Evolutionary conservation across 225 moss, liverwort and hornwort genomes (phyloP).

Genomic region (Polytrichum commune): DNA sequence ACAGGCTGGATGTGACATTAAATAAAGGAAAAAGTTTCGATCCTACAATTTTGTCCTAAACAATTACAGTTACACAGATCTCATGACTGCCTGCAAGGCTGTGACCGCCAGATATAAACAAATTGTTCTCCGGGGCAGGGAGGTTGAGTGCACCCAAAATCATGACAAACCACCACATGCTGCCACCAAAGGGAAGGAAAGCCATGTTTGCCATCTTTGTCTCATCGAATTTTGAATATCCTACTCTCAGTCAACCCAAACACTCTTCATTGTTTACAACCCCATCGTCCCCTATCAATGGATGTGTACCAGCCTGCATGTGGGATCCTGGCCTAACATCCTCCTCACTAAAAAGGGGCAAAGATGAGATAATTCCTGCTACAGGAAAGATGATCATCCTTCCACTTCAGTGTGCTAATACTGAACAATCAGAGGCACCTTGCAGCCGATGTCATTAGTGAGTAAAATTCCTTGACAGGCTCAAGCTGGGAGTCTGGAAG

Average conservation of each 20-base stretch:
- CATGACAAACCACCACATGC: slow-evolving; percentile 24
- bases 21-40: slow-evolving; percentile 3
- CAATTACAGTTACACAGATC: slow-evolving; percentile 65
- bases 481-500: slow-evolving; percentile 28
- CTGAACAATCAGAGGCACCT: slow-evolving; percentile 4
- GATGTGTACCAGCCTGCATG: slow-evolving; percentile 16
- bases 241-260: slow-evolving; percentile 8
- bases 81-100: slow-evolving; percentile 45
- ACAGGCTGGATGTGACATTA: slow-evolving; percentile 21
- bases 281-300: slow-evolving; percentile 25
- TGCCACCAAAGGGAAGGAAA: slow-evolving; percentile 20
- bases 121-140: slow-evolving; percentile 49
- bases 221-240: slow-evolving; percentile 12
- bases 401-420: slow-evolving; percentile 10
- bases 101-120: slow-evolving; percentile 62
- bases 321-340: slow-evolving; percentile 20
- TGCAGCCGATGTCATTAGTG: slow-evolving; percentile 19
- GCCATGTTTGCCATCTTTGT: slow-evolving; percentile 34
- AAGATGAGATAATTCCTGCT: slow-evolving; percentile 23
- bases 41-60: slow-evolving; percentile 9
- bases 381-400: slow-evolving; percentile 11
- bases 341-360: slow-evolving; percentile 15
- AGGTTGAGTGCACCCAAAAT: slow-evolving; percentile 26
- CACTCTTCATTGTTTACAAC: slow-evolving; percentile 1
- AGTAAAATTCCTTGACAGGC: slow-evolving; percentile 23